Evolutionary conservation across 768 basidiomycete species (phyloP), one percentile per base, ranked within the genome.

Genomic region (Lentinula raphanica): DNA sequence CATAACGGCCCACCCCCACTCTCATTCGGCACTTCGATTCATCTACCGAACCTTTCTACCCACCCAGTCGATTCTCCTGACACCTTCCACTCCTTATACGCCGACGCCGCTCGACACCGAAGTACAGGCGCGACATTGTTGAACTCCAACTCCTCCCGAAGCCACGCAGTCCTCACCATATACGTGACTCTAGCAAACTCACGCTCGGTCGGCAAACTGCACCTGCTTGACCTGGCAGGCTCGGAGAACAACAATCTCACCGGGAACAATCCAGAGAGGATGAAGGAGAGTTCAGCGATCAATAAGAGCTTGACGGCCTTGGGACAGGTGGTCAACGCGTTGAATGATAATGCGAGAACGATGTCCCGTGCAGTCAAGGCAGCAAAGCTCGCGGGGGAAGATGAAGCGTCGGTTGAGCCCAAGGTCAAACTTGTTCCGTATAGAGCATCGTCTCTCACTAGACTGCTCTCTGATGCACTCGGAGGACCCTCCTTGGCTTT

Each of bases 231-330:
- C 71, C 79, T 95, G 25, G 93, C 93, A 15, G 93, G 93, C 25
- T 92, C 90, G 0, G 93, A 95, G 73, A 94, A 94, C 66, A 94
- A 94, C 69, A 94, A 86, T 78, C 77, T 89, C 27, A 94, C 94
- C 3, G 92, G 93, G 4, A 94, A 94, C 63, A 89, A 94, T 67
- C 75, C 84, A 1, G 84, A 82, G n/a, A 84, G 94, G 1, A 92
- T 94, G 87, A 84, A 86, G 2, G 94, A 96, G 72, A 90, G 88
- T 3, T 73, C 89, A 2, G 92, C 92, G 17, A 96, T 96, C 68
- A 96, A 96, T 73, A 92, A 90, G 68, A 91, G 89, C 5, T 71
- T 96, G 48, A 90, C 90, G 60, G 88, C 89, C 8, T 80, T 96
- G 3, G 91, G 92, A 2, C 91, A 92, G 70, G 92, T 94, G 5